Conservation (phyloP, 176 grass and related monocot genomes). For the Metroxylon sagu region DNA sequence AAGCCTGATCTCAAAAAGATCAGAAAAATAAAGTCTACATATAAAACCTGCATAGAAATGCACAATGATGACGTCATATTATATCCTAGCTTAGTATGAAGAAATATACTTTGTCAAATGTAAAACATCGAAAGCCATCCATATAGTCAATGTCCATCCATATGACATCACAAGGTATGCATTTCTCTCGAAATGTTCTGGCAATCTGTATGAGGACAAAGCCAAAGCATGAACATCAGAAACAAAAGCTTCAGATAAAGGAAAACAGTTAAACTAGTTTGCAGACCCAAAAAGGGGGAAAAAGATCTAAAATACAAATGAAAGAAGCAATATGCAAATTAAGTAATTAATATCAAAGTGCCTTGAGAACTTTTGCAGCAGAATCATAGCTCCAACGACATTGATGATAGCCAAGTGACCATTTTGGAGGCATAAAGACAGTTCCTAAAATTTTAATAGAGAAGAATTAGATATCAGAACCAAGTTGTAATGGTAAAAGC, state of each 20-base stretch:
- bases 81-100: not conserved
- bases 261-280: no score
- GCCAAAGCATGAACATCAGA: slow-evolving; percentile 6
- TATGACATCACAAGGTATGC: slow-evolving; percentile 92
- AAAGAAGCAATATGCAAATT: not conserved
- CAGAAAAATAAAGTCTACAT: no score
- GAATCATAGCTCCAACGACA: slow-evolving; percentile 92
- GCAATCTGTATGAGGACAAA: slow-evolving; percentile 48
- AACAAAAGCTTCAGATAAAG: no score
- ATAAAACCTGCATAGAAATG: no score
- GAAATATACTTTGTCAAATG: slow-evolving; percentile 63
- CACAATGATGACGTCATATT: not conserved
- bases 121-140: slow-evolving; percentile 96
- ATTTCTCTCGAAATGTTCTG: slow-evolving; percentile 79
- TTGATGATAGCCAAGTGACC: slow-evolving; percentile 95
- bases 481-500: not conserved
- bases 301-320: no score
- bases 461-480: not conserved
- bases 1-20: no score
- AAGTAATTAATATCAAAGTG: slow-evolving; percentile 14
- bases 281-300: no score
- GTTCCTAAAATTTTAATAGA: slow-evolving; percentile 43
- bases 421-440: slow-evolving; percentile 88
- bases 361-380: slow-evolving; percentile 79
- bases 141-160: slow-evolving; percentile 99